Percentiles rank a stretch among this genome's conserved stretches.
phyloP scores from a whole-genome alignment of 495 filamentous ascomycete genomes.

The Daldinia concentrica region DNA sequence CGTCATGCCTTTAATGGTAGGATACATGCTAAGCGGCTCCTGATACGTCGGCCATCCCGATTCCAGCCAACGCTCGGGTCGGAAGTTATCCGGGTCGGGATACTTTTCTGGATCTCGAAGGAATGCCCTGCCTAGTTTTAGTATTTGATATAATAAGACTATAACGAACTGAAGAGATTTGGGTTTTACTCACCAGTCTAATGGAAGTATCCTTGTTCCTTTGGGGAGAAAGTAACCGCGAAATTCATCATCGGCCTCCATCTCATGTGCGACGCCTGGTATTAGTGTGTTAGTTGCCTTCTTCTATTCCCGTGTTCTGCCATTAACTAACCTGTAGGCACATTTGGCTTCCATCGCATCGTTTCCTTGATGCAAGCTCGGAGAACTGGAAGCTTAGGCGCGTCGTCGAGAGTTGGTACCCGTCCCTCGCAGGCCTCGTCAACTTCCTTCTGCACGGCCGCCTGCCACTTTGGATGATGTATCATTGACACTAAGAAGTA shows the following conservation, averaged over 20 bases:
- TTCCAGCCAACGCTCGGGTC: slow-evolving; percentile 61
- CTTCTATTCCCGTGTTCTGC: neutral
- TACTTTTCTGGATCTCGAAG: slow-evolving; percentile 57
- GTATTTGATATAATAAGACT: neutral
- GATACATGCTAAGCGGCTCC: slow-evolving; percentile 55
- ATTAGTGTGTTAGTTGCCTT: neutral
- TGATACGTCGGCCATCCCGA: slow-evolving; percentile 63
- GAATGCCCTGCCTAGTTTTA: slow-evolving; percentile 47
- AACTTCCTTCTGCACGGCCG: slow-evolving; percentile 59
- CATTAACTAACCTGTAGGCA: slow-evolving; percentile 49
- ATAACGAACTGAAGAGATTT: neutral
- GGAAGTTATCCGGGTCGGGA: slow-evolving; percentile 60
- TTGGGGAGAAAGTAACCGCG: slow-evolving; percentile 57
- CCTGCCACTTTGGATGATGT: slow-evolving; percentile 54
- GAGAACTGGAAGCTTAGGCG: slow-evolving; percentile 54
- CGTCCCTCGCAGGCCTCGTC: slow-evolving; percentile 59
- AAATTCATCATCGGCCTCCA: slow-evolving; percentile 56
- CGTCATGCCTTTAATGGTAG: slow-evolving; percentile 56
- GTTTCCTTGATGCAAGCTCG: slow-evolving; percentile 65
- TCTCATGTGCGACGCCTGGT: slow-evolving; percentile 57
- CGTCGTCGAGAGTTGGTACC: slow-evolving; percentile 55
- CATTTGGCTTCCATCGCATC: slow-evolving; percentile 65
- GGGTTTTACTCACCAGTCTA: slow-evolving; percentile 53
- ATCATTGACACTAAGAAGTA: slow-evolving; percentile 56
- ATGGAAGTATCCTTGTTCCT: slow-evolving; percentile 59